Conservation (phyloP, 192 early-diverging fungal species). For the Podila clonocystis region DNA sequence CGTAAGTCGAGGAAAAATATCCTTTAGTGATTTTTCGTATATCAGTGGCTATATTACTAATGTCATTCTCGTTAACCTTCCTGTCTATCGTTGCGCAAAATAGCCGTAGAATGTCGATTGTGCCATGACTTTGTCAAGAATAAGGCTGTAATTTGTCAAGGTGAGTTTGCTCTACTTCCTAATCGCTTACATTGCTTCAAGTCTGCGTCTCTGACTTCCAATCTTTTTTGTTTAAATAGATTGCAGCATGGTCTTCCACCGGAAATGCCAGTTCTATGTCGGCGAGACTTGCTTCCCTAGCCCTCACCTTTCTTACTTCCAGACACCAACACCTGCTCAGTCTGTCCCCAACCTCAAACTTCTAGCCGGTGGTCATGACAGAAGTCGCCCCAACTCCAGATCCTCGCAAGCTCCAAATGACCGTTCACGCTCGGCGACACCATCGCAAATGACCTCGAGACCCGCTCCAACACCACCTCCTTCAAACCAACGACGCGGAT, state of each 20-base stretch:
- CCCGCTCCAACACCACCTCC: slow-evolving; percentile 30
- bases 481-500: slow-evolving; percentile 10
- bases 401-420: slow-evolving; percentile 28
- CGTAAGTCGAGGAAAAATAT: slow-evolving; percentile 41
- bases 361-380: slow-evolving; percentile 16
- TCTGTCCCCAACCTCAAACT: slow-evolving; percentile 36
- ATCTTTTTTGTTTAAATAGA: slow-evolving; percentile 8
- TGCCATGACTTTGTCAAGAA: slow-evolving; percentile 58
- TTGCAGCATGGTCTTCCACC: slow-evolving; percentile 47
- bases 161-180: slow-evolving; percentile 15
- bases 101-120: slow-evolving; percentile 61
- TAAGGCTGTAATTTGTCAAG: slow-evolving; percentile 66
- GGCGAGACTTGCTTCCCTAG: slow-evolving; percentile 49
- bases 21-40: neutral
- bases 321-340: slow-evolving; percentile 20
- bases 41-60: neutral
- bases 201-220: neutral
- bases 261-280: slow-evolving; percentile 37
- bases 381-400: slow-evolving; percentile 36
- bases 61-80: neutral
- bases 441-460: slow-evolving; percentile 21
- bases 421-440: slow-evolving; percentile 36
- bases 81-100: neutral
- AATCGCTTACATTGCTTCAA: too few species aligned
- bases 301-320: slow-evolving; percentile 40